These are phyloP conservation scores for Amanita muscaria DNA, from an alignment of 768 basidiomycete genomes.

Conservation along the genomic window DNA sequence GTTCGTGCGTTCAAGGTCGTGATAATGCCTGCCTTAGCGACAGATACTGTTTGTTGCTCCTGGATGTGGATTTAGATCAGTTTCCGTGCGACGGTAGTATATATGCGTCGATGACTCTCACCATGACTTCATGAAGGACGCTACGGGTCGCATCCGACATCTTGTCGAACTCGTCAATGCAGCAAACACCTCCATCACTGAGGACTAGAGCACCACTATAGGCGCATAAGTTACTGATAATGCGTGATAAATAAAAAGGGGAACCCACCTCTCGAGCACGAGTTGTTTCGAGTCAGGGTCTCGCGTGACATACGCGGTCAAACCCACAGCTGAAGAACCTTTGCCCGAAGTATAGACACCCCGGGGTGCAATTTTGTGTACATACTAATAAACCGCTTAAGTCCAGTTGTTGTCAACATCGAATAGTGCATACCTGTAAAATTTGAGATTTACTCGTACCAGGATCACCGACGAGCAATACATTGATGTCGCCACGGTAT, in stretches of 20 bases:
- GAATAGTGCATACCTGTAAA: conserved; percentile 50
- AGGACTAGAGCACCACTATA: conserved; percentile 85
- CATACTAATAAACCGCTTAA: conserved; percentile 52
- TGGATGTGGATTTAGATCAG: conserved; percentile 20
- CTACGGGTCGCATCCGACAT: conserved; percentile 98
- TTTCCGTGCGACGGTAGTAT: not conserved
- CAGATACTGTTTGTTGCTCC: conserved; percentile 99
- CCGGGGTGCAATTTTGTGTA: conserved; percentile 96
- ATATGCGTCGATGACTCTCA: conserved; percentile 18
- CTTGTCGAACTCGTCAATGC: conserved; percentile 99
- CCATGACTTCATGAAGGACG: conserved; percentile 99
- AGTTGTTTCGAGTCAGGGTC: conserved; percentile 98
- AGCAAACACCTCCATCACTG: conserved; percentile 95
- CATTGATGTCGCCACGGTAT: conserved; percentile 97
- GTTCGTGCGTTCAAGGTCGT: conserved; percentile 98
- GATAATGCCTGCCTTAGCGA: conserved; percentile 98
- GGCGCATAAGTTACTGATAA: conserved; percentile 4
- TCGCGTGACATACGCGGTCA: conserved; percentile 96
- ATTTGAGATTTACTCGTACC: conserved; percentile 97
- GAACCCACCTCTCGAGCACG: conserved; percentile 80
- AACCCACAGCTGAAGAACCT: conserved; percentile 95
- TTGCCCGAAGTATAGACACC: conserved; percentile 98
- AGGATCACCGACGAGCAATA: conserved; percentile 94
- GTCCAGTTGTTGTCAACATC: not conserved
- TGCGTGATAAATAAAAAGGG: not conserved